Percentiles rank a stretch among this genome's conserved stretches.
These are phyloP conservation scores for Antrodiella citrinella DNA, from an alignment of 768 basidiomycete species.

Conservation along the genomic window DNA sequence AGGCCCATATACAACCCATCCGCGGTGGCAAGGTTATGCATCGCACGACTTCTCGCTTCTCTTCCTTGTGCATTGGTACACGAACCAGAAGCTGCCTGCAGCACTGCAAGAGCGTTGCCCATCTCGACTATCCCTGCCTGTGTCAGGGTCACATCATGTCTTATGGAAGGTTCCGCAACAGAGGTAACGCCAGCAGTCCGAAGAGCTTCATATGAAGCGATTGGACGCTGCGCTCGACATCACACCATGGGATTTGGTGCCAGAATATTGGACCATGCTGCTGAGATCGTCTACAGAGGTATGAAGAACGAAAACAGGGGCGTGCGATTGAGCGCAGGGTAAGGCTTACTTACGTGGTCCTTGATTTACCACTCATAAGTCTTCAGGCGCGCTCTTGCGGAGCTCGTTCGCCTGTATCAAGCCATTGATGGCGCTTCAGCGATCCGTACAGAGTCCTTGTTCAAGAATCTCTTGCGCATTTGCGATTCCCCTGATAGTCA, in stretches of 20 bases:
- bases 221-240: conserved; percentile 13
- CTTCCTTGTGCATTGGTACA: conserved; percentile 19
- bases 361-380: no score
- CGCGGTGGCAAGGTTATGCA: conserved; percentile 22
- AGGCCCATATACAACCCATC: conserved; percentile 32
- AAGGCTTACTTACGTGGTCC: no score
- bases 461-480: conserved; percentile 38
- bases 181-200: conserved; percentile 42
- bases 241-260: conserved; percentile 13
- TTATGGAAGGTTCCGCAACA: conserved; percentile 40
- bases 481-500: conserved; percentile 39
- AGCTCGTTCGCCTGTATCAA: conserved; percentile 37
- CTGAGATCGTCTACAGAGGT: conserved; percentile 37
- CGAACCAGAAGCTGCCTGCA: conserved; percentile 5
- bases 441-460: conserved; percentile 31
- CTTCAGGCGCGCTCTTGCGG: conserved; percentile 39
- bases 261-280: conserved; percentile 20
- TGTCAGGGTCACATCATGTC: conserved; percentile 26
- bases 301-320: conserved; percentile 47
- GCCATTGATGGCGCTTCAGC: conserved; percentile 24
- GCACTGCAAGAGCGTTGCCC: conserved; percentile 5
- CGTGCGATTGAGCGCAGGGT: conserved; percentile 67
- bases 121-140: conserved; percentile 24
- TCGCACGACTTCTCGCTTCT: conserved; percentile 19
- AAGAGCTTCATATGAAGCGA: conserved; percentile 12